A percentile compares a stretch with the other conserved stretches of the same genome.
Evolutionary conservation across 495 filamentous ascomycete genomes (phyloP).

Genomic region (Penicillium flavigenum): DNA sequence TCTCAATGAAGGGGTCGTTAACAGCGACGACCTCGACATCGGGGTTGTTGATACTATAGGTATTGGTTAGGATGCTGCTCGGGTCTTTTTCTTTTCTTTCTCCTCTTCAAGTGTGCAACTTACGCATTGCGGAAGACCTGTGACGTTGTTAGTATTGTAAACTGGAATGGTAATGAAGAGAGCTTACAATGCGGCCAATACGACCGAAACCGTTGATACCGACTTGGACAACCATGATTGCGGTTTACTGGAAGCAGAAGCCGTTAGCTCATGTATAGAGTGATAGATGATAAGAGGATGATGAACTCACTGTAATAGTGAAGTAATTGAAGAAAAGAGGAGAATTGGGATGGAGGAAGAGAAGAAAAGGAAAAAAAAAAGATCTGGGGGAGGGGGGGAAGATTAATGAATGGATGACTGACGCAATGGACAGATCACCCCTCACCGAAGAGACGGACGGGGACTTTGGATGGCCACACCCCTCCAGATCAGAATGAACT

Average conservation of each 20-base stretch:
- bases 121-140: slow-evolving; percentile 79
- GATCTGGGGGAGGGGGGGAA: slow-evolving; percentile 26
- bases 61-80: slow-evolving; percentile 30
- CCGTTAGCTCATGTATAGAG: slow-evolving; percentile 12
- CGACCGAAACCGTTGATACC: slow-evolving; percentile 99
- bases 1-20: slow-evolving; percentile 99
- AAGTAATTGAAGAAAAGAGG: slow-evolving; percentile 24
- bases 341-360: slow-evolving; percentile 34
- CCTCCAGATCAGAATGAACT: slow-evolving; percentile 19
- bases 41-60: slow-evolving; percentile 72
- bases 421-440: slow-evolving; percentile 48
- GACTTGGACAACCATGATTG: slow-evolving; percentile 63
- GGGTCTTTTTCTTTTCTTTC: neutral
- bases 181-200: slow-evolving; percentile 89
- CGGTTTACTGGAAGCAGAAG: slow-evolving; percentile 18
- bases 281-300: neutral
- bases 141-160: slow-evolving; percentile 21
- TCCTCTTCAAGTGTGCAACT: slow-evolving; percentile 30
- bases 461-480: slow-evolving; percentile 18
- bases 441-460: slow-evolving; percentile 37
- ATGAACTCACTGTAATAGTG: slow-evolving; percentile 23
- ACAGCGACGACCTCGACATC: slow-evolving; percentile 90
- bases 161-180: neutral
- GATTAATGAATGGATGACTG: slow-evolving; percentile 38
- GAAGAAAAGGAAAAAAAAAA: slow-evolving; percentile 26